Evolutionary conservation across 2,329 filamentous ascomycete genomes (phyloP).

Genomic region (Grosmannia serpens): DNA sequence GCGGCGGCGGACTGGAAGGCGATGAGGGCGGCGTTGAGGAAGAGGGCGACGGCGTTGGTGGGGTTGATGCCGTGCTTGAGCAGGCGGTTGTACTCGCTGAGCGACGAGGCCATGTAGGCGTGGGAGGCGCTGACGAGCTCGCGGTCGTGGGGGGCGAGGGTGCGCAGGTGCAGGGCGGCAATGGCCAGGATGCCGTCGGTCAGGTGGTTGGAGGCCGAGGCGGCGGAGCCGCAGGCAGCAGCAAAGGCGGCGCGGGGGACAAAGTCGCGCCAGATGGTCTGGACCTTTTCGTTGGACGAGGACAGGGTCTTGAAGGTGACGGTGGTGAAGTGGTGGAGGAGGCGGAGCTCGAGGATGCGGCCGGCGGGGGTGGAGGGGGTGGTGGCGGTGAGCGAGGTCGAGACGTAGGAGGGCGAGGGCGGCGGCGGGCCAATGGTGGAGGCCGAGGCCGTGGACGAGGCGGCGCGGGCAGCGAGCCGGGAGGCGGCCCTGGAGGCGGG

Average conservation of each 20-base stretch:
- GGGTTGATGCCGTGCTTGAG: conserved; percentile 45
- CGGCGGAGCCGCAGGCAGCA: conserved; percentile 19
- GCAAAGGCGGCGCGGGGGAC: conserved; percentile 51
- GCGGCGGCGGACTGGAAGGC: conserved; percentile 55
- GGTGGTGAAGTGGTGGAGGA: conserved; percentile 55
- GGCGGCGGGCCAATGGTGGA: not conserved
- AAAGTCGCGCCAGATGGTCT: conserved; percentile 47
- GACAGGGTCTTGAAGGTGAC: conserved; percentile 49
- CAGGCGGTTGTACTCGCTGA: conserved; percentile 47
- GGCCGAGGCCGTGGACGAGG: not conserved
- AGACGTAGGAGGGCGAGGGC: not conserved
- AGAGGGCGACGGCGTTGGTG: conserved; percentile 50
- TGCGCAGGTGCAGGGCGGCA: conserved; percentile 50
- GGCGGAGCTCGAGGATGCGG: conserved; percentile 46
- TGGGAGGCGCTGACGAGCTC: conserved; percentile 51
- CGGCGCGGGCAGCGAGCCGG: not conserved
- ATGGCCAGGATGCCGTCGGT: conserved; percentile 54
- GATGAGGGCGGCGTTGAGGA: conserved; percentile 51
- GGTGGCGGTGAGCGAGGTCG: conserved; percentile 23
- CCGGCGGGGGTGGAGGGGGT: conserved; percentile 22
- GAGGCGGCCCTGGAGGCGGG: not conserved
- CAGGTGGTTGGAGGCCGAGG: conserved; percentile 34
- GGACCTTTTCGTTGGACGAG: conserved; percentile 36
- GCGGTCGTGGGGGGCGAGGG: conserved; percentile 43
- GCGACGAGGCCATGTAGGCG: conserved; percentile 51